Evolutionary conservation across 2,329 filamentous ascomycete species (phyloP), one percentile per base, ranked within the genome.

Genomic region (Colletotrichum sp.): DNA sequence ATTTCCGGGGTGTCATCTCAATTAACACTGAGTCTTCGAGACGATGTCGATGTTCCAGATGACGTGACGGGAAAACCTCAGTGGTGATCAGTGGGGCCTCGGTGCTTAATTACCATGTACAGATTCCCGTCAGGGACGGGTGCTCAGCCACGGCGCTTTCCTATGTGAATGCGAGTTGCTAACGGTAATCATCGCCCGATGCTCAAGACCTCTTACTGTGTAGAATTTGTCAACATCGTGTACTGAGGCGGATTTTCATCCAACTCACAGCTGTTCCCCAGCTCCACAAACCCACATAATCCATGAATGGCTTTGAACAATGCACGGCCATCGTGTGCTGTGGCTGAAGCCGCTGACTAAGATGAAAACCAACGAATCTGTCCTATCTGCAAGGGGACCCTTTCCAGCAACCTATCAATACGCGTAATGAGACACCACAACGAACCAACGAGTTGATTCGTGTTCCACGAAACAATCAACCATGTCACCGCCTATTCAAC

Each of bases 281-380:
- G 44, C 44, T 48, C 44, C 44, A 48, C n/a, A n/a, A 48, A 13
- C 44, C 44, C 44, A 13, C n/a, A 48, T 22, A 12, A 48, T 22
- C 44, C 3, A 48, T 3, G 1, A 5, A 48, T 48, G 44, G 44
- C 44, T 48, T 48, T 13, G 19, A 48, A 61, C 12, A 22, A 28
- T 64, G 36, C 36, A 66, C 63, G 13, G 63, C 63, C 63, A 66
- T 48, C 5, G 1, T n/a, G 34, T 39, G 36, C 36, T 39, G 36
- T 44, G 63, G 63, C 63, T 3, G 19, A 7, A 32, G 67, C 19
- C 28, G 59, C 66, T 73, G 66, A 73, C 71, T 73, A 73, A 73
- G 57, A n/a, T 32, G 27, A 15, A 11, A 30, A 25, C 59, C 8
- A 16, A 60, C 22, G 22, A 25, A 59, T 72, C 63, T 72, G 71